Conservation (phyloP, 495 filamentous ascomycete genomes). For the Penicillium subrubescens region DNA sequence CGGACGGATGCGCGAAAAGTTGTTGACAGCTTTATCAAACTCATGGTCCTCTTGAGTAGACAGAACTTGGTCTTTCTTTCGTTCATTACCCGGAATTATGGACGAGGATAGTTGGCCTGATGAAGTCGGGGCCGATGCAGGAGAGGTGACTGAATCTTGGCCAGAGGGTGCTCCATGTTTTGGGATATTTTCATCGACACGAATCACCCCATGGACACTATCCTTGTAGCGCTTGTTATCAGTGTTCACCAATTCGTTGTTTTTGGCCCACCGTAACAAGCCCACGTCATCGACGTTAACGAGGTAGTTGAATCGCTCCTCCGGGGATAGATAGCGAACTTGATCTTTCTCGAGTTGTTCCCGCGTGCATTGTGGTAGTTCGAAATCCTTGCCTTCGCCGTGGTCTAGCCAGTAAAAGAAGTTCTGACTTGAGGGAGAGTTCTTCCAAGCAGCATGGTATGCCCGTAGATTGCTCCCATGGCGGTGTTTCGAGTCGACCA, state of each 20-base stretch:
- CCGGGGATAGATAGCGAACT: slow-evolving; percentile 71
- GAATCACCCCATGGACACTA: slow-evolving; percentile 76
- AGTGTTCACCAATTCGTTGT: slow-evolving; percentile 74
- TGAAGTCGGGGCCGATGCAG: slow-evolving; percentile 2
- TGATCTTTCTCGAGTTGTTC: slow-evolving; percentile 67
- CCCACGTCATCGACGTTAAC: slow-evolving; percentile 69
- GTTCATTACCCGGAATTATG: slow-evolving; percentile 47
- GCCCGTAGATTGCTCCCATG: slow-evolving; percentile 82
- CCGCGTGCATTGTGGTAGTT: slow-evolving; percentile 61
- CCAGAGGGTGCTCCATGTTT: slow-evolving; percentile 35
- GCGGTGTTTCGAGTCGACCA: slow-evolving; percentile 88
- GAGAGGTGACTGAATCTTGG: neutral
- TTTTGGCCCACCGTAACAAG: slow-evolving; percentile 77
- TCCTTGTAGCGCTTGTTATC: slow-evolving; percentile 70
- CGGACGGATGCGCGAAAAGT: slow-evolving; percentile 67
- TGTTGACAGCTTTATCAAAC: slow-evolving; percentile 58
- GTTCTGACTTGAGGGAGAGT: slow-evolving; percentile 73
- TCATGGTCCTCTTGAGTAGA: slow-evolving; percentile 19
- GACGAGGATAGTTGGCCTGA: slow-evolving; percentile 12
- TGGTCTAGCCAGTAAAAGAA: slow-evolving; percentile 97
- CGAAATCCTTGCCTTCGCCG: slow-evolving; percentile 65
- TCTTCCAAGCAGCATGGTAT: slow-evolving; percentile 86
- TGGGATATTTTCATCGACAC: slow-evolving; percentile 60
- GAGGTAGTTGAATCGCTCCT: slow-evolving; percentile 72
- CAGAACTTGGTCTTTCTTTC: slow-evolving; percentile 40